phyloP scores from a whole-genome alignment of 2,329 filamentous ascomycete genomes.

The Ascochyta lentis region DNA sequence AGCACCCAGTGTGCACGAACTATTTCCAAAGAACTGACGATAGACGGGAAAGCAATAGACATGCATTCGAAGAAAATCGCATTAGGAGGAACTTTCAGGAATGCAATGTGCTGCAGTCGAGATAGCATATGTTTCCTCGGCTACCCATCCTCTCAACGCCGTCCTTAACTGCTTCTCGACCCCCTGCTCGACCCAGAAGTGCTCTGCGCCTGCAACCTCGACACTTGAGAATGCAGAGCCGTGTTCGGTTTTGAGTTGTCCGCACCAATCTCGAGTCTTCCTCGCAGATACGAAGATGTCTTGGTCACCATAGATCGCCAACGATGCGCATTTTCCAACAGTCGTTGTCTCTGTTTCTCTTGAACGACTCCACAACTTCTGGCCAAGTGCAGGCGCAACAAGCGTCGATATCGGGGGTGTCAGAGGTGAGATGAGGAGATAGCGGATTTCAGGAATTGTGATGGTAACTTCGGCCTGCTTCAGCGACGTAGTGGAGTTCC shows the following conservation, averaged over 20 bases:
- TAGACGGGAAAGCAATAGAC: too few species aligned
- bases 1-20: background rate
- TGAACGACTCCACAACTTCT: conserved; percentile 36
- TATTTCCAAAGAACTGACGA: background rate
- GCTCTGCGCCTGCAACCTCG: conserved; percentile 58
- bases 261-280: conserved; percentile 71
- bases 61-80: background rate
- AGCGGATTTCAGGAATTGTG: conserved; percentile 38
- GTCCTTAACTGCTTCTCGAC: conserved; percentile 50
- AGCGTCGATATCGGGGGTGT: conserved; percentile 51
- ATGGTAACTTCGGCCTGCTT: conserved; percentile 12
- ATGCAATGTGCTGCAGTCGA: background rate
- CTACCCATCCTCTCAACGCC: conserved; percentile 52
- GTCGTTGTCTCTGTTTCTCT: conserved; percentile 20
- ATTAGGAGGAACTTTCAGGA: background rate
- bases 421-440: conserved; percentile 57
- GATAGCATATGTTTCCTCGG: conserved; percentile 13
- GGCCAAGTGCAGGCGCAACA: conserved; percentile 40
- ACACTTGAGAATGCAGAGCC: conserved; percentile 48
- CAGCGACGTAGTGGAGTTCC: conserved; percentile 13
- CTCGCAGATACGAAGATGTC: conserved; percentile 75
- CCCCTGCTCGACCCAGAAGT: conserved; percentile 57
- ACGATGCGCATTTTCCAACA: conserved; percentile 51
- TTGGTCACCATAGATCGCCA: conserved; percentile 76
- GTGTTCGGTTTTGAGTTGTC: conserved; percentile 54